A percentile compares a stretch with the other conserved stretches of the same genome.
Evolutionary conservation across 2,329 filamentous ascomycete species (phyloP).

Genomic region (Coniosporium tulheliwenetii): DNA sequence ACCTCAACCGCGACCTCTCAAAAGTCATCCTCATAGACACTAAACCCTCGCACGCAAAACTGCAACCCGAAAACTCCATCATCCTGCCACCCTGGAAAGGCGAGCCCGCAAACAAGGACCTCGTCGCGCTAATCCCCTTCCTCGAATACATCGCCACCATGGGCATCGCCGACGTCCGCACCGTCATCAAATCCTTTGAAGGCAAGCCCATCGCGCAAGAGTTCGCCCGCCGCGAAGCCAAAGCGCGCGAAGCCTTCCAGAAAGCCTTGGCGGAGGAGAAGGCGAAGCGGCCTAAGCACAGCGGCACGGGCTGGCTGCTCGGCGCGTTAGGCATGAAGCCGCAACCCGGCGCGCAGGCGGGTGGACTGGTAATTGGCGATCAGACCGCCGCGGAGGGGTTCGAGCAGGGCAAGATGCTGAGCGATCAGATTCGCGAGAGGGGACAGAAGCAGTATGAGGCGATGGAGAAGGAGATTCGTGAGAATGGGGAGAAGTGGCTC

Average conservation of each 20-base stretch:
- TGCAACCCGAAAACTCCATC: conserved; percentile 94
- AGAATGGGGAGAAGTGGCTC: conserved; percentile 90
- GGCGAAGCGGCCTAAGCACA: conserved; percentile 43
- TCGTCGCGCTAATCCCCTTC: conserved; percentile 86
- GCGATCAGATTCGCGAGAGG: conserved; percentile 83
- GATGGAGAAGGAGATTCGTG: conserved; percentile 77
- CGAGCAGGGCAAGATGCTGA: conserved; percentile 89
- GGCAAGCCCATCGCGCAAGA: conserved; percentile 80
- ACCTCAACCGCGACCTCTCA: conserved; percentile 86
- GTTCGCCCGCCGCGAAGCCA: conserved; percentile 76
- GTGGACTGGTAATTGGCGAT: conserved; percentile 20
- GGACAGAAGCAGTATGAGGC: conserved; percentile 81
- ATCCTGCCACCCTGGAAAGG: conserved; percentile 83
- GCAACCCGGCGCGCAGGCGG: conserved; percentile 28
- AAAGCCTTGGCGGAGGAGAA: conserved; percentile 57
- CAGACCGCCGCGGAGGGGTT: conserved; percentile 59
- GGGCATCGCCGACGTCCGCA: conserved; percentile 75
- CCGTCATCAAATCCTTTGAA: conserved; percentile 56
- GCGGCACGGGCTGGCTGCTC: conserved; percentile 53
- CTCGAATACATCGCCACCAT: conserved; percentile 94
- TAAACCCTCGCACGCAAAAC: conserved; percentile 61
- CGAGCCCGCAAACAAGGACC: conserved; percentile 64
- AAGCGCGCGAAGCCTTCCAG: conserved; percentile 72
- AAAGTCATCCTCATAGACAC: conserved; percentile 95
- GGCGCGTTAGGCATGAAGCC: conserved; percentile 66